Evolutionary conservation across 306 rosid species (phyloP).

Genomic region (Cyamopsis tetragonoloba): DNA sequence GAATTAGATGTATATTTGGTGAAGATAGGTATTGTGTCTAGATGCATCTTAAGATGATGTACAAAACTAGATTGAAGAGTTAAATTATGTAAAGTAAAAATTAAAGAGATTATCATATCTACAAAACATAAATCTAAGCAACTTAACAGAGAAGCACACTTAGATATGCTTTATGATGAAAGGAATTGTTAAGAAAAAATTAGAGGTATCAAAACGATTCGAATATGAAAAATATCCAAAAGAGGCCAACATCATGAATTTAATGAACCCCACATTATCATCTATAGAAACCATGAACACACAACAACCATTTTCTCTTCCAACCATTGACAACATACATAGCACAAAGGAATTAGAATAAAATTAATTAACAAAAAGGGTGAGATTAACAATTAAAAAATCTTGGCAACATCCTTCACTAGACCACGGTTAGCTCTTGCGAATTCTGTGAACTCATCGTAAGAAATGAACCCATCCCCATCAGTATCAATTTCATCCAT

Average conservation of each 20-base stretch:
- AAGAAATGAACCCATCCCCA: conserved; percentile 67
- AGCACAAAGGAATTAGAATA: background rate
- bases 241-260: conserved; percentile 20
- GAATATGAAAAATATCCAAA: background rate
- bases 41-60: background rate
- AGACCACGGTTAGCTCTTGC: conserved; percentile 62
- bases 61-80: background rate
- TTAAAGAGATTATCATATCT: too few relatives aligned
- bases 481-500: conserved; percentile 73
- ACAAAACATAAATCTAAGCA: too few relatives aligned
- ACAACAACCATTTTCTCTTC: background rate
- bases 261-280: conserved; percentile 22
- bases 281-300: conserved; percentile 14
- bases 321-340: background rate
- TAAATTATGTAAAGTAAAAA: too few relatives aligned
- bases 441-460: conserved; percentile 51
- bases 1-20: background rate
- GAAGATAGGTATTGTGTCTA: background rate
- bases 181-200: too few relatives aligned
- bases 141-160: too few relatives aligned
- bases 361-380: background rate
- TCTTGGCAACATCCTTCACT: conserved; percentile 66
- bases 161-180: too few relatives aligned
- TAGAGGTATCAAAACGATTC: background rate
- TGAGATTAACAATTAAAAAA: conserved; percentile 30